Conservation (phyloP, 2,329 filamentous ascomycete species). For the Alternaria viburni region DNA sequence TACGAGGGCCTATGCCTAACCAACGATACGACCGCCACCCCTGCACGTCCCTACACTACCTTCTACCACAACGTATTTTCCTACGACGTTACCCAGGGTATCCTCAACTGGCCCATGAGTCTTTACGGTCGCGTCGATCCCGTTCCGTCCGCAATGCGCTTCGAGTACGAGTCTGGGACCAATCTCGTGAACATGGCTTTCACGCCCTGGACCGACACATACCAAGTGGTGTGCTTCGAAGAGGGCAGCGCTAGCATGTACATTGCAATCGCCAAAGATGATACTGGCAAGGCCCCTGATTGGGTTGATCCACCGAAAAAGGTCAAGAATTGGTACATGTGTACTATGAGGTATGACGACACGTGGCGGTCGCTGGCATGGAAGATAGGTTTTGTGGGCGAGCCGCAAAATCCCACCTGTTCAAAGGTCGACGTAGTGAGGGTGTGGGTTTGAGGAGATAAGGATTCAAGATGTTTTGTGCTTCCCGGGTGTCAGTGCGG, state of each 20-base stretch:
- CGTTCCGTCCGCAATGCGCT: constrained; percentile 36
- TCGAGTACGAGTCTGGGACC: constrained; percentile 36
- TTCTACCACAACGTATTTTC: constrained; percentile 40
- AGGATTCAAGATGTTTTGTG: background rate
- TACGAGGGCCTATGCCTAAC: constrained; percentile 50
- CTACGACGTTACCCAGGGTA: constrained; percentile 9
- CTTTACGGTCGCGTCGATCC: background rate
- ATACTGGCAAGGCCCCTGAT: constrained; percentile 46
- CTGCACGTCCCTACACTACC: constrained; percentile 22
- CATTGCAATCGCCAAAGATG: constrained; percentile 33
- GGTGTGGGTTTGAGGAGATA: constrained; percentile 22
- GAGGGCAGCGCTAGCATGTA: constrained; percentile 35
- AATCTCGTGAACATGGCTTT: constrained; percentile 53
- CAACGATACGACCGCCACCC: constrained; percentile 4
- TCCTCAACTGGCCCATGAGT: constrained; percentile 21
- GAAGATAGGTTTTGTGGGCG: constrained; percentile 42
- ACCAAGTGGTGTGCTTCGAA: constrained; percentile 47
- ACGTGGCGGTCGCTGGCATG: constrained; percentile 51
- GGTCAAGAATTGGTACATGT: constrained; percentile 53
- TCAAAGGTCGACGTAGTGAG: constrained; percentile 49
- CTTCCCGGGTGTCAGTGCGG: background rate
- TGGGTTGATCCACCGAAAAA: constrained; percentile 12
- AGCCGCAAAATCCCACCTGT: constrained; percentile 54
- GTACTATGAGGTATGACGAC: constrained; percentile 47
- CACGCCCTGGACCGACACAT: constrained; percentile 20